Conservation (phyloP, 768 basidiomycete genomes). For the Suillus cothurnatus region DNA sequence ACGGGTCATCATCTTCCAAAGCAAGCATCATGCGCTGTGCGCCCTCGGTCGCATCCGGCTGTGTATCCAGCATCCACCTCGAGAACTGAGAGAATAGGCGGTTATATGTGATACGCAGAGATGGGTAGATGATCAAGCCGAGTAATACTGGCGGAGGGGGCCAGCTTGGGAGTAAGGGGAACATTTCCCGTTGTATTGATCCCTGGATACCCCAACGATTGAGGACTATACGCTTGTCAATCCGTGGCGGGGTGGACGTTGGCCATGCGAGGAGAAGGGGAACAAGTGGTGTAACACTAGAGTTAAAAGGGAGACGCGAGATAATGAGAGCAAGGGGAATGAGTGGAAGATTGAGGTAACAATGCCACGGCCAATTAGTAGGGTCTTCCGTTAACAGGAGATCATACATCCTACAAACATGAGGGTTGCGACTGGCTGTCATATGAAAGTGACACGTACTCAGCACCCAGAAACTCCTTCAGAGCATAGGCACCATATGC, state of each 20-base stretch:
- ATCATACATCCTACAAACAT: constrained; percentile 54
- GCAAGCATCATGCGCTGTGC: constrained; percentile 25
- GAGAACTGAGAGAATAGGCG: constrained; percentile 42
- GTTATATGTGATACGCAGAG: constrained; percentile 48
- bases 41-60: constrained; percentile 19
- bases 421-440: background rate
- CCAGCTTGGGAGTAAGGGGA: constrained; percentile 44
- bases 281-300: constrained; percentile 25
- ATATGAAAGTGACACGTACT: constrained; percentile 41
- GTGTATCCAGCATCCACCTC: constrained; percentile 45
- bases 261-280: constrained; percentile 32
- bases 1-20: constrained; percentile 30
- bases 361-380: constrained; percentile 73
- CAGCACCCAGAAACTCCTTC: constrained; percentile 66
- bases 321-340: constrained; percentile 69
- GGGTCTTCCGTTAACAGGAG: constrained; percentile 69
- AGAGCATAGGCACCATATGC: constrained; percentile 76
- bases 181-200: constrained; percentile 18
- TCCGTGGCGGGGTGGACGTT: constrained; percentile 29
- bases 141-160: constrained; percentile 64
- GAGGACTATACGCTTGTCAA: constrained; percentile 12
- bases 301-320: constrained; percentile 51
- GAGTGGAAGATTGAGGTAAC: constrained; percentile 73
- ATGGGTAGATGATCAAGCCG: constrained; percentile 53
- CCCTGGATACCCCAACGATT: constrained; percentile 9